Base-by-base conservation (phyloP, 257 asterid species). In the Fraxinus anomala region DNA sequence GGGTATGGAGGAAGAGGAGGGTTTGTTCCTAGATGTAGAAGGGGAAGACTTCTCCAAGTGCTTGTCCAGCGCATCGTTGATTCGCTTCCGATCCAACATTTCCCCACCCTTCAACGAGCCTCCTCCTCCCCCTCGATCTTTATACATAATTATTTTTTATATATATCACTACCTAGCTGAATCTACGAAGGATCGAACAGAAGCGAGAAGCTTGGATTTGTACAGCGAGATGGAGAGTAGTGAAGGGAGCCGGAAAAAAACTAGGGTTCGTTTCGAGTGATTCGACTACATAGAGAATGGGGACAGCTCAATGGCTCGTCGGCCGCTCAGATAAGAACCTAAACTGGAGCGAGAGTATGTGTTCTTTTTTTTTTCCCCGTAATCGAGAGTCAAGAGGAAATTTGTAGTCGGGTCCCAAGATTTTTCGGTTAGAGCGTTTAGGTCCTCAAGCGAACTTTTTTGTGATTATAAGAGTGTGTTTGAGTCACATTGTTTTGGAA, bases 11-110 rank as follows among this genome's bases (percentile, higher is more conserved):
- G 81, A 80, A 56, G 86, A 78, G 34, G 92, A 83, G 28, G 88
- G 89, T 82, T 93, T 93, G 82, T 83, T 91, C 73, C 94, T 88
- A 39, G 98, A 91, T 26, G 97, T 89, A 21, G 99, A 94, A 3
- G 96, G 92, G 16, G 98, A 89, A 3, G 97, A 91, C 87, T 91
- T 95, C 90, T 95, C 97, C 89, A 95, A 83, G 73, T 95, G 96
- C 77, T 91, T 93, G 88, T 93, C 98, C 88, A 95, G 85, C 59
- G 90, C 94, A 79, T 95, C 99, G 88, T 93, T 95, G 74, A 95
- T 92, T 76, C 98, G 88, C 85, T 95, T 95, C 93, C 99, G 98
- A 91, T 95, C 98, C 88, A 94, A 85, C 79, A 89, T 70, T 59
- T 91, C 98, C 11, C 97, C 92, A 28, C 85, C 94, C 86, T 90